Evolutionary conservation across 345 rosid genomes (phyloP), one percentile per base, ranked within the genome.

Genomic region (Pugionium dolabratum): DNA sequence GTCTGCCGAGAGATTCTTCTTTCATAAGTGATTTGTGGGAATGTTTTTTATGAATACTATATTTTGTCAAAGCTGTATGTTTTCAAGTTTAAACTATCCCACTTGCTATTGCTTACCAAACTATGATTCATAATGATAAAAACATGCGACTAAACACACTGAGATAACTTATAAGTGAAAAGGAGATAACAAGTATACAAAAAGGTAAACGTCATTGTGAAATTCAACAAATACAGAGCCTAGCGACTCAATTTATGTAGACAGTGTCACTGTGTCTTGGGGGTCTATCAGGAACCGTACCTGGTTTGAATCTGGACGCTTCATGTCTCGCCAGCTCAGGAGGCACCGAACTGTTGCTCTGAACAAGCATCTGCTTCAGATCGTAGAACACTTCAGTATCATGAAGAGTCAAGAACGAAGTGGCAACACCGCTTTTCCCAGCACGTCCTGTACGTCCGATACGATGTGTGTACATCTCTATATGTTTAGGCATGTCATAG

Each of bases 371-470:
- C 82, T 90, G 97, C 85, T 86, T 94, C 54, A 90, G 89, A 83
- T 94, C 99, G 73, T 90, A 94, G 70, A 90, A 90, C 39, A 94
- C 97, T 37, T 94, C 92, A 1, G 80, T 62, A 70, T 94, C 99
- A 0, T 82, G 82, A 3, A 88, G 74, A 54, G 99, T 90, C 77
- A 93, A 74, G 81, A 94, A 94, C 39, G 97, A 90, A 7, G 97
- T 86, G 29, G 99, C 96, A 69, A 86, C 77, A 78, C 97, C 97
- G 2, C 90, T 90, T 78, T 94, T 94, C 53, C 96, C 97, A 42
- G 97, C 99, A 79, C 95, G 96, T 5, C 95, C 97, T 9, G 96
- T 94, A 80, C 97, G 84, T 48, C 99, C 96, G 51, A 94, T 90
- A 59, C 95, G 95, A 75, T 90, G 99, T 3, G 97, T 90, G 72